phyloP scores from a whole-genome alignment of 768 basidiomycete species.

The Cytidiella melzeri region DNA sequence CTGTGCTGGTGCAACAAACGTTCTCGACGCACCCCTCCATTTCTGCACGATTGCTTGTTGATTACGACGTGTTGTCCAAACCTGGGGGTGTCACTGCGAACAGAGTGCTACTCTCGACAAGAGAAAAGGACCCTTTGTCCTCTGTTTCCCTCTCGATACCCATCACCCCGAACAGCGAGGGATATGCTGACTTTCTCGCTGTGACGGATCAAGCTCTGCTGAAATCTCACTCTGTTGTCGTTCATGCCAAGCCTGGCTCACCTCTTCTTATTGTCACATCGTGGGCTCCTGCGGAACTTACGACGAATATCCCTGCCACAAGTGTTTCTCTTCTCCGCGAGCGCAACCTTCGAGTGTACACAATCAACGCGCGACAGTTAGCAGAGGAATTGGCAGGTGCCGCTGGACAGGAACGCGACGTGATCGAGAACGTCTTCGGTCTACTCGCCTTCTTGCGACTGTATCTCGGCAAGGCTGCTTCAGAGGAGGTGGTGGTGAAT shows the following conservation, averaged over 20 bases:
- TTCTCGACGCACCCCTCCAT: slow-evolving; percentile 47
- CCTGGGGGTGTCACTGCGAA: slow-evolving; percentile 64
- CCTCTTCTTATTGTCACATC: slow-evolving; percentile 67
- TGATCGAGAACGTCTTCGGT: slow-evolving; percentile 51
- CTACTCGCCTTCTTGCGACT: slow-evolving; percentile 82
- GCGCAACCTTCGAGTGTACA: slow-evolving; percentile 52
- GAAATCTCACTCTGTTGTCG: slow-evolving; percentile 69
- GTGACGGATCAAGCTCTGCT: slow-evolving; percentile 73
- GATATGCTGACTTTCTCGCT: slow-evolving; percentile 62
- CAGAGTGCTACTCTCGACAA: slow-evolving; percentile 59
- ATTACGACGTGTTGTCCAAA: slow-evolving; percentile 72
- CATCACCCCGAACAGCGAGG: slow-evolving; percentile 38
- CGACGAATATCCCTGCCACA: slow-evolving; percentile 54
- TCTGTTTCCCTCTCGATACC: slow-evolving; percentile 57
- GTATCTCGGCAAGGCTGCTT: slow-evolving; percentile 65
- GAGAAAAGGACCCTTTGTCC: slow-evolving; percentile 31
- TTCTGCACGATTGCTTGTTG: slow-evolving; percentile 53
- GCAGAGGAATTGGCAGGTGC: slow-evolving; percentile 37
- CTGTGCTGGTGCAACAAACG: slow-evolving; percentile 49
- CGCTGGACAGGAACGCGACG: slow-evolving; percentile 31
- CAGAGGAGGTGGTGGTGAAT: slow-evolving; percentile 44
- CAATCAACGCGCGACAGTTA: slow-evolving; percentile 50
- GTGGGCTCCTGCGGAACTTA: slow-evolving; percentile 73
- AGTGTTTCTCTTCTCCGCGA: slow-evolving; percentile 41
- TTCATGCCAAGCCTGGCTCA: slow-evolving; percentile 59